Evolutionary conservation across 192 early-diverging fungal species (phyloP).

Genomic region (Allomyces arbusculus): DNA sequence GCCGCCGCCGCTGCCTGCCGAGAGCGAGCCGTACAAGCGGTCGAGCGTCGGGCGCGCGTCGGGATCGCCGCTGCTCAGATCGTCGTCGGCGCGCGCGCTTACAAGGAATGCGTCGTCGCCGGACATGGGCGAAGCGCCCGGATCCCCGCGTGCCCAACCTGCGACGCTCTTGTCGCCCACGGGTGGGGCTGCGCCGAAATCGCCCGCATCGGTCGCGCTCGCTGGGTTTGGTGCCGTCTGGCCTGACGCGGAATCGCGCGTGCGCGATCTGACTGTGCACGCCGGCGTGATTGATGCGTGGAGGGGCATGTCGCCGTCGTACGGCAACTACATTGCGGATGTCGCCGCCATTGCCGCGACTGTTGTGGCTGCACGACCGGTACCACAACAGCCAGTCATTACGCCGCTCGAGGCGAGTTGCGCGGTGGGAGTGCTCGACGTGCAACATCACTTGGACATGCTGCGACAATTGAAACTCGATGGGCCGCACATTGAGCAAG

Average conservation of each 20-base stretch:
- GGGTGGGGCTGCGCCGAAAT: too few species aligned
- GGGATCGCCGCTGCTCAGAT: too few species aligned
- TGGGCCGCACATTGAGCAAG: constrained; percentile 36
- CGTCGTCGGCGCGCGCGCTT: too few species aligned
- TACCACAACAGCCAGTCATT: constrained; percentile 24
- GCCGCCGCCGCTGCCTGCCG: constrained; percentile 16
- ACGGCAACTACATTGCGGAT: constrained; percentile 4
- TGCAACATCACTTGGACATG: constrained; percentile 42
- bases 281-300: constrained; percentile 72
- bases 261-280: constrained; percentile 51
- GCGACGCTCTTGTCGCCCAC: too few species aligned
- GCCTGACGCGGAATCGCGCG: constrained; percentile 35
- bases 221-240: constrained; percentile 56
- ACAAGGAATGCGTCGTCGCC: too few species aligned
- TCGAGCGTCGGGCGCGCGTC: too few species aligned
- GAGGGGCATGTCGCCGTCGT: constrained; percentile 51
- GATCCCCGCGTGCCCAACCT: too few species aligned
- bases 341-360: background rate
- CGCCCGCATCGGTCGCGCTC: constrained; percentile 1
- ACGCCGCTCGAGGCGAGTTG: constrained; percentile 26
- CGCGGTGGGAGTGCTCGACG: constrained; percentile 44
- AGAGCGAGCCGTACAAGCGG: too few species aligned
- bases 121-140: too few species aligned
- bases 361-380: background rate
- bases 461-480: constrained; percentile 26